These are phyloP conservation scores for Globisporangium iwayamae DNA, from an alignment of 352 stramenopile species.

Conservation along the genomic window DNA sequence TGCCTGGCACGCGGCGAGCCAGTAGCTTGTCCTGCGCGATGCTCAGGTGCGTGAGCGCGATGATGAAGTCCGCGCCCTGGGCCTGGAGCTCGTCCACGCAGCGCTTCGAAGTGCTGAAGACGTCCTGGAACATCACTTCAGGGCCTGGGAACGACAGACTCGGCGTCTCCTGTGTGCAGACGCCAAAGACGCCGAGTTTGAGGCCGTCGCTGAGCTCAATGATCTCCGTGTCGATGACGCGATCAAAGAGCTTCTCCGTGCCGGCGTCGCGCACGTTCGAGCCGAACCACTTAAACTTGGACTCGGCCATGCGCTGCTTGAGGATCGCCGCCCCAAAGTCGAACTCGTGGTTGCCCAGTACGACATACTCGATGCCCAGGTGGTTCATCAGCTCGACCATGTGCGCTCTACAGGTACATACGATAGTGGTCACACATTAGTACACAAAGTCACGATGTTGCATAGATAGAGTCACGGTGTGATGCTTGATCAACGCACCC, in stretches of 20 bases:
- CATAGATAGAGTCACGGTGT: no score
- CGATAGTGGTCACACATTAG: no score
- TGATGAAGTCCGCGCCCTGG: constrained; percentile 75
- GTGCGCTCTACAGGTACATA: constrained; percentile 33
- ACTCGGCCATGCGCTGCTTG: constrained; percentile 46
- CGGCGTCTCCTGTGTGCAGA: constrained; percentile 65
- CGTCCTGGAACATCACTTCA: constrained; percentile 11
- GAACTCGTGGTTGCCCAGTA: constrained; percentile 81
- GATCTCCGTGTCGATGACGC: constrained; percentile 51
- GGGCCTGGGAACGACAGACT: constrained; percentile 19
- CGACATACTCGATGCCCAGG: constrained; percentile 65
- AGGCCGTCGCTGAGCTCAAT: constrained; percentile 43
- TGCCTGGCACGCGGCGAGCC: constrained; percentile 53
- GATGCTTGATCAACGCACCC: constrained; percentile 26
- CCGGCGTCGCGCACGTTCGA: constrained; percentile 58
- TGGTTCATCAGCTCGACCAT: constrained; percentile 82
- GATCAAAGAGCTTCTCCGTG: constrained; percentile 31
- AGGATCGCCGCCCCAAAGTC: constrained; percentile 62
- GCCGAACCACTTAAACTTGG: constrained; percentile 70
- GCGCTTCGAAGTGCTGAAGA: constrained; percentile 11
- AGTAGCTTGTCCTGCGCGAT: constrained; percentile 74
- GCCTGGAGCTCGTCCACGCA: constrained; percentile 38
- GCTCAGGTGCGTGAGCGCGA: constrained; percentile 82
- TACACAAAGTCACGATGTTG: neutral
- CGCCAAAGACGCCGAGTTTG: constrained; percentile 66